These are phyloP conservation scores for Mycena epipterygia DNA, from an alignment of 768 basidiomycete genomes.

Conservation along the genomic window DNA sequence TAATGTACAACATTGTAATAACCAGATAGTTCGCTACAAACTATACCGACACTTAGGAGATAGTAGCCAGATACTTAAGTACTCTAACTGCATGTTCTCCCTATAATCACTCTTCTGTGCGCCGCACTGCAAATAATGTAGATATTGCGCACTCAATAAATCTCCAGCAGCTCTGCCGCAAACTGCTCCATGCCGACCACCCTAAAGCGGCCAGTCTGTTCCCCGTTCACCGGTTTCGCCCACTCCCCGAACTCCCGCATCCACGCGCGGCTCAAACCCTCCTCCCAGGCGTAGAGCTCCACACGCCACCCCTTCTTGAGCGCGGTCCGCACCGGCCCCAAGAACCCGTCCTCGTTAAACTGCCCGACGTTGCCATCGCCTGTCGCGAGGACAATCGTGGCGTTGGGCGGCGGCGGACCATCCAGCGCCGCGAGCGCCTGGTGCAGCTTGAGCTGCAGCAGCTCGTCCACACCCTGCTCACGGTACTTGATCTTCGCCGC, in stretches of 20 bases:
- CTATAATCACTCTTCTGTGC: neutral
- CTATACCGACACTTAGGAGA: slow-evolving; percentile 12
- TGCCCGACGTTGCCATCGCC: slow-evolving; percentile 95
- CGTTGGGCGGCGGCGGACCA: slow-evolving; percentile 67
- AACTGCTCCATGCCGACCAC: slow-evolving; percentile 79
- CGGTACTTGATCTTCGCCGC: slow-evolving; percentile 71
- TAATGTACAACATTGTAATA: slow-evolving; percentile 25
- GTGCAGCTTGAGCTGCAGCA: slow-evolving; percentile 92
- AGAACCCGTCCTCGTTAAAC: slow-evolving; percentile 94
- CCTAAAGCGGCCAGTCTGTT: slow-evolving; percentile 65
- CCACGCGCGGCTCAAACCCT: slow-evolving; percentile 85
- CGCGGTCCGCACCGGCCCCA: slow-evolving; percentile 89
- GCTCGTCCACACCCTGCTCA: slow-evolving; percentile 96
- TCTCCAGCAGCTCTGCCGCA: slow-evolving; percentile 68
- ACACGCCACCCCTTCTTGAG: slow-evolving; percentile 93
- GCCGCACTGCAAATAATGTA: neutral
- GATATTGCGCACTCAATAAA: slow-evolving; percentile 35
- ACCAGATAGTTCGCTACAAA: slow-evolving; percentile 17
- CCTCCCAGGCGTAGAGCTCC: slow-evolving; percentile 95
- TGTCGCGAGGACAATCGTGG: slow-evolving; percentile 92
- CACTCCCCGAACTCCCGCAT: slow-evolving; percentile 74
- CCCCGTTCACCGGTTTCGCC: slow-evolving; percentile 52
- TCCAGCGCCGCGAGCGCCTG: slow-evolving; percentile 85
- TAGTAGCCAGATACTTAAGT: slow-evolving; percentile 11
- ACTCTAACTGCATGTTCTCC: slow-evolving; percentile 10